phyloP scores from a whole-genome alignment of 305 asterid species.

The Rubia peregrina region DNA sequence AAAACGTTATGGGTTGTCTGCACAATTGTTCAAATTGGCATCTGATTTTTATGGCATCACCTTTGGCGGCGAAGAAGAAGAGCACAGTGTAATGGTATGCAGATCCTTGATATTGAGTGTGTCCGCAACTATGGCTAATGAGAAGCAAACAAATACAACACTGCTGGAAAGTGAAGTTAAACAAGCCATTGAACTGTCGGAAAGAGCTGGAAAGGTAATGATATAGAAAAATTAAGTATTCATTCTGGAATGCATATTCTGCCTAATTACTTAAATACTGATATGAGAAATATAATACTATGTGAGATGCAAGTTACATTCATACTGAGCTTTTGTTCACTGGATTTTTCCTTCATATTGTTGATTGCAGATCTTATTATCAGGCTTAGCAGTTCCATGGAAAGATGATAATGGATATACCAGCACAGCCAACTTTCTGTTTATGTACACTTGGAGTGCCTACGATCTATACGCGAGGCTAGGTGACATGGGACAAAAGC shows the following conservation, averaged over 20 bases:
- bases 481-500: conserved; percentile 53
- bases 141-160: conserved; percentile 40
- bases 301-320: conserved; percentile 1
- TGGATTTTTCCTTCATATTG: conserved; percentile 3
- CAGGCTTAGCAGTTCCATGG: conserved; percentile 31
- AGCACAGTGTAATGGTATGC: conserved; percentile 48
- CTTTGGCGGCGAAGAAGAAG: conserved; percentile 50
- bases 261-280: not conserved
- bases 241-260: not conserved
- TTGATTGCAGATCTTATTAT: conserved; percentile 51
- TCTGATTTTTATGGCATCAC: conserved; percentile 52
- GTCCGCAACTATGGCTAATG: conserved; percentile 65
- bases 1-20: conserved; percentile 46
- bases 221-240: not conserved
- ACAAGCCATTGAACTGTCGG: conserved; percentile 62
- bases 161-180: conserved; percentile 62
- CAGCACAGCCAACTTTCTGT: conserved; percentile 48
- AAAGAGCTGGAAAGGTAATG: conserved; percentile 80
- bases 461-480: conserved; percentile 67
- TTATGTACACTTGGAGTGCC: conserved; percentile 79
- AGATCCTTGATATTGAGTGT: conserved; percentile 63
- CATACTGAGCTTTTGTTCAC: not conserved
- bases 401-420: conserved; percentile 33
- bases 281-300: not conserved
- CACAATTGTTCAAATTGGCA: conserved; percentile 74